phyloP scores from a whole-genome alignment of 148 eudicot species.

The Tetragonia tetragonoides region DNA sequence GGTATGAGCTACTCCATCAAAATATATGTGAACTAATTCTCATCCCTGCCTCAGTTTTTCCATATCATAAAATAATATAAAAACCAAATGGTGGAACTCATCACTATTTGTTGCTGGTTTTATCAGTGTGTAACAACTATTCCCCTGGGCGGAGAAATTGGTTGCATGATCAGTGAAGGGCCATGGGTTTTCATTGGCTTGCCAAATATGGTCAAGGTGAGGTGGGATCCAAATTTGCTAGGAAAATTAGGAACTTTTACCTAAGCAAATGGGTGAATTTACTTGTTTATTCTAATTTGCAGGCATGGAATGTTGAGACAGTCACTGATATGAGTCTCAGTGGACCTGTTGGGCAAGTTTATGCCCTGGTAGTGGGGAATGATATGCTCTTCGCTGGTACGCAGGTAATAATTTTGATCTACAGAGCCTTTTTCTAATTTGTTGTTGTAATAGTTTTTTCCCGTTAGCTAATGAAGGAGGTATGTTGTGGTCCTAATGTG shows the following conservation, averaged over 20 bases:
- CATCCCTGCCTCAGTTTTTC: background rate
- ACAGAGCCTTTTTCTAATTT: background rate
- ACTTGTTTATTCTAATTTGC: conserved; percentile 19
- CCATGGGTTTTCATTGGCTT: conserved; percentile 95
- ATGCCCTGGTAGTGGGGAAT: conserved; percentile 85
- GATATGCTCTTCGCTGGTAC: conserved; percentile 87
- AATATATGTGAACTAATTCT: background rate
- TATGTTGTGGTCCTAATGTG: background rate
- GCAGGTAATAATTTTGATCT: conserved; percentile 47
- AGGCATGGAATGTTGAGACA: conserved; percentile 94
- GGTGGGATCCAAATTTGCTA: conserved; percentile 23
- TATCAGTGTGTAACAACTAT: conserved; percentile 60
- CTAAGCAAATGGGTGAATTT: background rate
- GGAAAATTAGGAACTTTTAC: background rate
- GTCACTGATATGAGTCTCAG: conserved; percentile 59
- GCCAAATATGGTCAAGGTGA: conserved; percentile 88
- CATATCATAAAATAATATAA: too few species aligned
- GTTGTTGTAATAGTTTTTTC: background rate
- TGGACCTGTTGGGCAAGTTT: conserved; percentile 95
- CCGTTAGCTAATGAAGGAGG: background rate
- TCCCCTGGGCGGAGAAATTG: conserved; percentile 76
- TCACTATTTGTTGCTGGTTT: conserved; percentile 9
- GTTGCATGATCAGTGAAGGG: conserved; percentile 95
- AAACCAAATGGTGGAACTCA: background rate
- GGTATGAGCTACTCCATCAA: background rate